Percentiles rank a stretch among this genome's conserved stretches.
Evolutionary conservation across 768 basidiomycete genomes (phyloP).

Genomic region (Sistotremastrum niveocremeum): DNA sequence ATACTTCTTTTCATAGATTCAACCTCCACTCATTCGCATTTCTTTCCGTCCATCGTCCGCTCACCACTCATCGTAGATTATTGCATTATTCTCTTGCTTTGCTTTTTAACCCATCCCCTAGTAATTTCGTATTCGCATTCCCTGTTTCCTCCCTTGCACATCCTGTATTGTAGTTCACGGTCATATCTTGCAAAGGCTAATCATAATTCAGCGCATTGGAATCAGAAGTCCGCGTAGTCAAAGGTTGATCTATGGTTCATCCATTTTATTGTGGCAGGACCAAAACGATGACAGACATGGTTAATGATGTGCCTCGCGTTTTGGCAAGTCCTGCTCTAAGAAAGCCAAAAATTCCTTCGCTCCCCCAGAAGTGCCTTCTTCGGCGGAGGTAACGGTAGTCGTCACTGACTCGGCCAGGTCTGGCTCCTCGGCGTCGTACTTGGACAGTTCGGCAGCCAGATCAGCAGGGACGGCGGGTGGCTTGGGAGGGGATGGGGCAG

Average conservation of each 20-base stretch:
- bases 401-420: slow-evolving; percentile 18
- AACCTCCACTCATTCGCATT: not conserved
- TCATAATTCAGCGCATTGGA: not conserved
- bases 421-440: slow-evolving; percentile 78
- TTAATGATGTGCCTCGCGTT: slow-evolving; percentile 44
- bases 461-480: slow-evolving; percentile 66
- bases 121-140: no score
- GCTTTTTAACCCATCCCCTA: not conserved
- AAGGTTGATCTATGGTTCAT: no score
- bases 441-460: slow-evolving; percentile 76
- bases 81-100: not conserved
- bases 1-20: slow-evolving; percentile 83
- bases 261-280: no score
- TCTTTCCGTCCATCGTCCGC: not conserved
- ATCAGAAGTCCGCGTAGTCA: no score
- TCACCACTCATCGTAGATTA: not conserved
- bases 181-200: not conserved
- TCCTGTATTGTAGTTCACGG: not conserved
- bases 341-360: slow-evolving; percentile 70
- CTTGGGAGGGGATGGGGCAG: slow-evolving; percentile 59
- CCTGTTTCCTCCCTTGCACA: not conserved
- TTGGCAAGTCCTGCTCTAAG: slow-evolving; percentile 70
- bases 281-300: not conserved
- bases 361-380: slow-evolving; percentile 30
- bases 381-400: slow-evolving; percentile 18